Percentiles rank a stretch among this genome's conserved stretches.
phyloP scores from a whole-genome alignment of 2,329 filamentous ascomycete genomes.

The Ophiostoma tasmaniense region DNA sequence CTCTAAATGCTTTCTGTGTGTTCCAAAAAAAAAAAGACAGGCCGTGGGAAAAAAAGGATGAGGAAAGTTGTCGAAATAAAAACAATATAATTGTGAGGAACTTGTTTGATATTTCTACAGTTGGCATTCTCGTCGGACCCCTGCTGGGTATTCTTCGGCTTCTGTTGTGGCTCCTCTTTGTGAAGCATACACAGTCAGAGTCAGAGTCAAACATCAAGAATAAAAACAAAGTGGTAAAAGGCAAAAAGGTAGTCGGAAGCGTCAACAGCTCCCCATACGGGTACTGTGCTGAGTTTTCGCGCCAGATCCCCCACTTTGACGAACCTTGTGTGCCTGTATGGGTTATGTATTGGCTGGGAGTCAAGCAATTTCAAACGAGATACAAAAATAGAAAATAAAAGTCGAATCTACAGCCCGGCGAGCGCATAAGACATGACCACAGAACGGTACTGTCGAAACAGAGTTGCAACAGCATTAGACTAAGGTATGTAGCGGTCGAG shows the following conservation, averaged over 20 bases:
- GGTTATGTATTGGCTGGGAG: constrained; percentile 2
- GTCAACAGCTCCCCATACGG: background rate
- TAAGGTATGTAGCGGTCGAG: background rate
- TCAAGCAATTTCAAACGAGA: background rate
- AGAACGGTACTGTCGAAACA: background rate
- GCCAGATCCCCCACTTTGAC: background rate
- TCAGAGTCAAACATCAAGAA: background rate
- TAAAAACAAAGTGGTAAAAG: background rate
- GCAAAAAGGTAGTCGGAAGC: background rate
- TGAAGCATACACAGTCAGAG: background rate
- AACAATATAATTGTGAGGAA: background rate
- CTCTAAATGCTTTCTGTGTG: background rate
- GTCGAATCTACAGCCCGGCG: background rate
- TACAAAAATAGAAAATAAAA: background rate
- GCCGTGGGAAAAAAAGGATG: background rate
- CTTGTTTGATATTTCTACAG: background rate
- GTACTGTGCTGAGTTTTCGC: background rate
- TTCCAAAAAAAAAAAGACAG: background rate
- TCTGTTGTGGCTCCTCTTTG: background rate
- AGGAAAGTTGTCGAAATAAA: background rate
- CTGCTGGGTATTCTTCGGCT: background rate
- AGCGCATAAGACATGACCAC: background rate
- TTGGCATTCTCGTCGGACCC: background rate
- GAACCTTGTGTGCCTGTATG: background rate
- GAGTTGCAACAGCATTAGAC: background rate